Base-by-base conservation (phyloP, 169 alveolate species). In the Cryptosporidium tyzzeri region DNA sequence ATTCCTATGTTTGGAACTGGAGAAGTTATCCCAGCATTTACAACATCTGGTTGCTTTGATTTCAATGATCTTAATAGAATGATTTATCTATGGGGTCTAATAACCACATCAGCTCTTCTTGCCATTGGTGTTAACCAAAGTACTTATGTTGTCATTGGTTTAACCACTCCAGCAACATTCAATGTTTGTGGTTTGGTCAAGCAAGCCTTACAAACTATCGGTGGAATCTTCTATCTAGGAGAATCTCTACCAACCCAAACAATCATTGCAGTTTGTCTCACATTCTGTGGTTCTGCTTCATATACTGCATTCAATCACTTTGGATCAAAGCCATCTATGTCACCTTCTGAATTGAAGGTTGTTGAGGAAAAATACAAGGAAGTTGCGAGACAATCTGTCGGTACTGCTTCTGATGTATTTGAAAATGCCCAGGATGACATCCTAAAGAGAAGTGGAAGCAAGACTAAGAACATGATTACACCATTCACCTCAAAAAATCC, bases 1-100 rank as follows among this genome's bases (percentile, higher is more conserved):
- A 80, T 80, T 44, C 89, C 89, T 21, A 80, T 80, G 89, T 80
- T 80, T 33, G 89, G 89, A 12, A 80, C 89, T 41, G 89, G 89
- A 35, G 89, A 80, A 65, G 73, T 48, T 14, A 62, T 80, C n/a
- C 89, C 89, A 29, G 89, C 89, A 2, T 80, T 80, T 55, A 80
- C 71, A 21, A 61, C 37, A 10, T 80, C 89, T 39, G 89, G 89
- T 45, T 80, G 89, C n/a, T 80, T 80, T 65, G 89, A 80, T 23
- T 62, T 80, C 29, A 48, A 14, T 62, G 41, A 80, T 26, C 18
- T 45, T 6, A 39, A 65, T 35, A 29, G 69, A 45, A 44, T 80
- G 74, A 16, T 80, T 29, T 80, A 41, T 31, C 80, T 80, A 12
- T 80, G 89, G 89, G 89, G 89, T 6, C 67, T 80, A 16, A 80